Evolutionary conservation across 176 grass and related monocot genomes (phyloP), one percentile per base, ranked within the genome.

Genomic region (Oropetium thomaeum): DNA sequence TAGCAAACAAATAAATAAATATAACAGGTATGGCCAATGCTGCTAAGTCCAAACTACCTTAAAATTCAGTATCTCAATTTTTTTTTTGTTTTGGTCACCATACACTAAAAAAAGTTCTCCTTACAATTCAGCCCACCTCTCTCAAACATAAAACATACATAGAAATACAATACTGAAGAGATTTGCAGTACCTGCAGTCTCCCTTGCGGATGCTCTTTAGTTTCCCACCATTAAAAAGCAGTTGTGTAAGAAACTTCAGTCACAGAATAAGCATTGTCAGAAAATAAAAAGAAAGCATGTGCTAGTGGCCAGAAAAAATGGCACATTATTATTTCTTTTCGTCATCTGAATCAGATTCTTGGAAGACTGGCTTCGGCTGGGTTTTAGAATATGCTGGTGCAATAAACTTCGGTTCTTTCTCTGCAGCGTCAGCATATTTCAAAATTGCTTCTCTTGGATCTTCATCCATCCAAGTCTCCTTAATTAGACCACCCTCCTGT

Each of bases 401-500:
- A 84, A 98, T 98, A 62, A 81, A 94, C 70, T 94, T 93, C 5
- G 95, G 91, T 54, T 98, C 95, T 65, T 94, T 88, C 81, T 85
- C 84, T n/a, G 91, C 95, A 74, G 49, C 91, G 82, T 98, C 95
- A 73, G 95, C 95, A 82, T 92, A 92, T 69, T 98, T 94, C 37
- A 98, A 83, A 85, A 98, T 94, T 45, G 95, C 95, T 62, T 98
- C 95, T 77, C 95, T 93, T 83, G 95, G 91, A 90, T 98, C 95
- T 78, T 98, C 95, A 9, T 98, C 89, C 95, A 98, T 98, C 95
- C 95, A 98, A 7, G 90, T 98, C 27, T 98, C 91, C 82, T 91
- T 94, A 66, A 98, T 93, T 74, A 98, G 83, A 63, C 95, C 95
- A 94, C 91, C 95, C 84, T 98, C 83, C 95, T 98, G 86, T 79